These are phyloP conservation scores for Fusarium oligoseptatum DNA, from an alignment of 2,329 filamentous ascomycete genomes.

Conservation along the genomic window DNA sequence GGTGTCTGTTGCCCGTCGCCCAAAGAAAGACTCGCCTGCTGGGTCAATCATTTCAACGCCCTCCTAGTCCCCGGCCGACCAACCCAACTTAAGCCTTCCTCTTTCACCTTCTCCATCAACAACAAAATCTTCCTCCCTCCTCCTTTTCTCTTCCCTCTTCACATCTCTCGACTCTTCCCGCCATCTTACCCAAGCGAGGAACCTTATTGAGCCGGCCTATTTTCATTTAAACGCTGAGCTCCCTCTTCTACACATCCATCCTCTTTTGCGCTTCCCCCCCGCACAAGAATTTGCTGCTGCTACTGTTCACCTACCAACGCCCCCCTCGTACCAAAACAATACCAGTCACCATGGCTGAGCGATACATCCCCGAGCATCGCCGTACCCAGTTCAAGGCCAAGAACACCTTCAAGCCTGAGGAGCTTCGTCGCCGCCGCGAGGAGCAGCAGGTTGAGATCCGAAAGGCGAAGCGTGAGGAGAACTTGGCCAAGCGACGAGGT, in stretches of 20 bases:
- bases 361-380: conserved; percentile 99
- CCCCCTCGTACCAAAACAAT: conserved; percentile 41
- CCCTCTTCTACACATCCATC: conserved; percentile 11
- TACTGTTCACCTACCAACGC: conserved; percentile 44
- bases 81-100: conserved; percentile 37
- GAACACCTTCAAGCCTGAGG: conserved; percentile 98
- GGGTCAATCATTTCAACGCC: conserved; percentile 43
- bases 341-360: conserved; percentile 86
- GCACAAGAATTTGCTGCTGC: conserved; percentile 47
- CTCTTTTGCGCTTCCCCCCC: conserved; percentile 42
- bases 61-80: conserved; percentile 41
- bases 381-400: conserved; percentile 99
- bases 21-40: conserved; percentile 39
- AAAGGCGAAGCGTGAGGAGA: conserved; percentile 98
- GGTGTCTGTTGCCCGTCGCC: conserved; percentile 21
- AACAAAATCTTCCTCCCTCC: conserved; percentile 43
- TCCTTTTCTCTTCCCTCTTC: conserved; percentile 30
- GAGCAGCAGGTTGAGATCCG: conserved; percentile 99
- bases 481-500: conserved; percentile 96
- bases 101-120: conserved; percentile 45
- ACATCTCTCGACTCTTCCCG: conserved; percentile 27
- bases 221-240: conserved; percentile 32
- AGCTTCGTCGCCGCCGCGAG: conserved; percentile 96
- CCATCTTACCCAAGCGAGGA: conserved; percentile 29
- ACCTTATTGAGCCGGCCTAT: conserved; percentile 16